Base-by-base conservation (phyloP, 2,329 filamentous ascomycete genomes). In the Niveomyces coronatus region DNA sequence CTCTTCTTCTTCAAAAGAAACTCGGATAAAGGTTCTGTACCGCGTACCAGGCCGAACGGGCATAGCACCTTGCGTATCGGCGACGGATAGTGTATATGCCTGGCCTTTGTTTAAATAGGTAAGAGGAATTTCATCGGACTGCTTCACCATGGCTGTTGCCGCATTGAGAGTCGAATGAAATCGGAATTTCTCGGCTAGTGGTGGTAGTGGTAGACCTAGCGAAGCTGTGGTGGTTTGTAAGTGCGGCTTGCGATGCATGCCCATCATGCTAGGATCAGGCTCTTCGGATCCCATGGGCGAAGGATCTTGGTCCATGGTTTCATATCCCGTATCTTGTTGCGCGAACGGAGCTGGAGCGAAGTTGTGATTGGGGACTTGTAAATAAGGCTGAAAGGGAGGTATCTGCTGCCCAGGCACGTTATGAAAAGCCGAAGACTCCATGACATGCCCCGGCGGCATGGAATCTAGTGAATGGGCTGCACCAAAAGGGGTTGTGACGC, bases 21-120 rank as follows among this genome's bases (percentile, higher is more conserved):
- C 80, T n/a, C 91, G 82, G 32, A 98, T 76, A 55, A 82, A 94
- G 0, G 89, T 96, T 39, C 91, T 77, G 55, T 95, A 95, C 47
- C 74, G 82, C 11, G 80, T 67, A 8, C 77, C 79, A 4, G 71
- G 71, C 0, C 65, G 57, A 23, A 73, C 63, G 3, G 75, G 70
- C 4, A 79, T 61, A 2, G 71, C 66, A 2, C 82, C 74, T 5
- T 70, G 67, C 0, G 83, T 91, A 54, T 98, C 91, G 32, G 83
- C 68, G 19, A 98, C 74, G 3, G 84, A 83, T 14, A 98, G 67
- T 0, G 85, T 84, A 57, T 98, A 98, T 13, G 87, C 85, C 56
- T 96, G 89, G 17, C 89, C 88, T 61, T 96, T 96, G 65, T 98
- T 98, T 14, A 98, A 73, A 55, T 98, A 98, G 0, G 89, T 95